phyloP scores from a whole-genome alignment of 768 basidiomycete genomes.

The Russula emetica region DNA sequence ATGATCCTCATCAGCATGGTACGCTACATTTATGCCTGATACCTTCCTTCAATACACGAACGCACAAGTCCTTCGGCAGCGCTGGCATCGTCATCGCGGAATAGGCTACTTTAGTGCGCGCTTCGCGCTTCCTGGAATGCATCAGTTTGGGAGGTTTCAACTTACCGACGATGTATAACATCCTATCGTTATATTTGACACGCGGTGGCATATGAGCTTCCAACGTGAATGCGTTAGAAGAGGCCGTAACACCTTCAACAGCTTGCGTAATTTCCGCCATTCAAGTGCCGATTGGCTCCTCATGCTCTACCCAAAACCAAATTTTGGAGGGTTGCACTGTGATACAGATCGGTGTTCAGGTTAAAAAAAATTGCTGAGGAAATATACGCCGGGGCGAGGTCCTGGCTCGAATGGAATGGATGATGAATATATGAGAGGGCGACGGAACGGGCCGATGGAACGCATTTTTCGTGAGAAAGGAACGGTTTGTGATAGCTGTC shows the following conservation, averaged over 20 bases:
- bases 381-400: background rate
- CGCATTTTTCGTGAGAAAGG: background rate
- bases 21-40: background rate
- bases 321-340: background rate
- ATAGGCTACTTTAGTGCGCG: background rate
- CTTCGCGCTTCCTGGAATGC: background rate
- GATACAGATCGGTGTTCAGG: background rate
- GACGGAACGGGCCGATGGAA: background rate
- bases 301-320: background rate
- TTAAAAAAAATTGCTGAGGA: background rate
- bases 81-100: too few species aligned
- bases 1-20: conserved; percentile 2
- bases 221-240: background rate
- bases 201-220: background rate
- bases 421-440: background rate
- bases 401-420: background rate
- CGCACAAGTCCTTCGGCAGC: background rate
- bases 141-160: background rate
- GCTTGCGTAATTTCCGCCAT: conserved; percentile 16
- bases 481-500: background rate
- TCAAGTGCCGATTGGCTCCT: conserved; percentile 10
- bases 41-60: too few species aligned
- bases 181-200: background rate
- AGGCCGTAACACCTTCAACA: background rate
- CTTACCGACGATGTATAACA: background rate